Base-by-base conservation (phyloP, 2,329 filamentous ascomycete genomes). In the Pseudogymnoascus sp. region DNA sequence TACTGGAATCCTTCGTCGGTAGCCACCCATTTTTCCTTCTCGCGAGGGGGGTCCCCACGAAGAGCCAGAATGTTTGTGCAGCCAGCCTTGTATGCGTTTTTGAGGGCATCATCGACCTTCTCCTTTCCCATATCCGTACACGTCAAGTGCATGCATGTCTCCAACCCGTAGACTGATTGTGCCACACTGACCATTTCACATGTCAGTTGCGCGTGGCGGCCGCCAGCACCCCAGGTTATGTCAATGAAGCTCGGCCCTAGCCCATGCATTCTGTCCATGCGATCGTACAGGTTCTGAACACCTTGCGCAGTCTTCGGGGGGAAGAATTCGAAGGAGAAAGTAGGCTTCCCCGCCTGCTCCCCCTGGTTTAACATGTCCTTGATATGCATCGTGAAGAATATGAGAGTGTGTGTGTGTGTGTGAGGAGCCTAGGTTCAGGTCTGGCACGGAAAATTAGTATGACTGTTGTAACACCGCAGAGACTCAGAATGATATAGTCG, bases 321-420 rank as follows among this genome's bases (percentile, higher is more conserved):
- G 78, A 99, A 99, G 82, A 96, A 99, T 77, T 99, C 94, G 80
- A 99, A 99, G 64, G 94, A 99, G 81, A 97, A 97, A 73, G 92
- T 94, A 63, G 92, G 89, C 71, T 89, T 84, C 74, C 87, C 86
- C 71, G 87, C 85, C 78, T 84, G 83, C 77, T 92, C 86, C 76
- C 92, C 87, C 70, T 93, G 89, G 69, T 84, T 81, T 71, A 99
- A 83, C 82, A 97, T 97, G 71, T 94, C 86, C 69, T 88, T 90
- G 82, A 99, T 93, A 79, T 97, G 94, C 93, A 99, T 97, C 67
- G 74, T 87, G 82, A 64, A 48, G 61, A 59, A 59, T 55, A 55
- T 55, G 29, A 17, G 12, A n/a, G 29, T 21, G 12, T n/a, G 29
- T 33, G 9, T 33, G 9, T 55, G 29, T 55, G 15, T 55, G 29